Evolutionary conservation across 352 stramenopile species (phyloP).

Genomic region (Globisporangium acanthophoron): DNA sequence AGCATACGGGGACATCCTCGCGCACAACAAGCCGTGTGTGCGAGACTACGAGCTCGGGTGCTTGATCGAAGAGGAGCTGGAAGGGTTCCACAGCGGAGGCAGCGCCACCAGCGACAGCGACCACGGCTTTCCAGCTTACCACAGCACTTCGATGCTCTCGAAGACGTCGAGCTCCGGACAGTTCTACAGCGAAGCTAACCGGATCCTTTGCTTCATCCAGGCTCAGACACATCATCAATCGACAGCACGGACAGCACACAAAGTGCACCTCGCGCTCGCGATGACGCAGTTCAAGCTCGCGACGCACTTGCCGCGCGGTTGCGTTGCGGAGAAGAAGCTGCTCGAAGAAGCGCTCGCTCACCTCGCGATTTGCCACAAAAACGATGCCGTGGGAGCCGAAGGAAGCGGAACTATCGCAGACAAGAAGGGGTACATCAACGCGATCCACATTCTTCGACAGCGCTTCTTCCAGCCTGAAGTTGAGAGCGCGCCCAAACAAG

Average conservation of each 20-base stretch:
- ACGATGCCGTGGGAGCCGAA: neutral
- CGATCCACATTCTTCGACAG: slow-evolving; percentile 30
- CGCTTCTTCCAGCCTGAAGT: slow-evolving; percentile 58
- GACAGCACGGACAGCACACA: slow-evolving; percentile 10
- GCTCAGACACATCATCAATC: slow-evolving; percentile 4
- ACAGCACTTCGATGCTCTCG: slow-evolving; percentile 18
- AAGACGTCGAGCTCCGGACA: slow-evolving; percentile 34
- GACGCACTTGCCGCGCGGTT: slow-evolving; percentile 42
- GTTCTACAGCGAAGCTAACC: slow-evolving; percentile 57
- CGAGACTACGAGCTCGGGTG: slow-evolving; percentile 48
- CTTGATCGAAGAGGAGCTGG: slow-evolving; percentile 38
- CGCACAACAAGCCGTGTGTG: slow-evolving; percentile 27
- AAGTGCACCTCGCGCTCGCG: slow-evolving; percentile 28
- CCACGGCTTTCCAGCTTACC: neutral
- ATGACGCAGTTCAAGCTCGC: slow-evolving; percentile 54
- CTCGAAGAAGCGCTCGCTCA: slow-evolving; percentile 38
- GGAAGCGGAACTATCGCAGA: neutral
- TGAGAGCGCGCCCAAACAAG: neutral
- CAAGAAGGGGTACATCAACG: slow-evolving; percentile 39
- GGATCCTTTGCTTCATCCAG: slow-evolving; percentile 41
- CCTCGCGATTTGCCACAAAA: slow-evolving; percentile 15
- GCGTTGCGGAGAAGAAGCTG: slow-evolving; percentile 41
- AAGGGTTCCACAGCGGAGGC: neutral
- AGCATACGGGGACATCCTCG: slow-evolving; percentile 47
- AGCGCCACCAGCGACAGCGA: neutral